Base-by-base conservation (phyloP, 306 rosid genomes). In the Carpinus viminea region DNA sequence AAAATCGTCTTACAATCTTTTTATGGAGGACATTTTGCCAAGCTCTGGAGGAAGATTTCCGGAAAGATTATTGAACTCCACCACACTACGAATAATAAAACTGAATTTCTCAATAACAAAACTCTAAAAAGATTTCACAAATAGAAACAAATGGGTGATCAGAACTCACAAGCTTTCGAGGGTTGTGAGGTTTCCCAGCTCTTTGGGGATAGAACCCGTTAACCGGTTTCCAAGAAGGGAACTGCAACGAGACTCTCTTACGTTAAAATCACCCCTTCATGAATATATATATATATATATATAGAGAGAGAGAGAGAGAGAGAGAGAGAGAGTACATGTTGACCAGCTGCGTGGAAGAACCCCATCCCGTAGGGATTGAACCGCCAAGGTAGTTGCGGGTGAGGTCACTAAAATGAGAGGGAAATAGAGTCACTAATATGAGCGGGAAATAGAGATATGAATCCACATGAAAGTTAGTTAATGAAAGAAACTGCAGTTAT, bases 151-250 rank as follows among this genome's bases (percentile, higher is more conserved):
- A 15, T 20, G 70, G 20, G 60, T 41, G 24, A 55, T 7, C 18
- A 74, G 18, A 59, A 87, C 98, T 87, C 72, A 93, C 95, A 93
- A 88, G 60, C 84, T 86, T 76, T 53, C 36, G 24, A 93, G 83
- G 55, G 95, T 88, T 75, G 77, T 77, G 76, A 91, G 87, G 70
- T 86, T 87, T 81, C 78, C 97, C 1, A 91, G 45, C 78, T 83
- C 93, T 76, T 70, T 77, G 18, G 98, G 98, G 64, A 93, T 85
- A 59, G 88, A 10, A 72, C 98, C 97, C 0, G 95, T 83, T 65
- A 93, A 8, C 31, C 87, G 87, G 64, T 93, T 93, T 82, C 86
- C 91, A 15, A 74, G 2, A 66, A 93, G 76, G 61, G 97, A 82
- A 73, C 98, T 93, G 76, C 70, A 78, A 51, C 3, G 75, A 72